Conservation (phyloP, 306 rosid genomes). For the Corylus avellana region DNA sequence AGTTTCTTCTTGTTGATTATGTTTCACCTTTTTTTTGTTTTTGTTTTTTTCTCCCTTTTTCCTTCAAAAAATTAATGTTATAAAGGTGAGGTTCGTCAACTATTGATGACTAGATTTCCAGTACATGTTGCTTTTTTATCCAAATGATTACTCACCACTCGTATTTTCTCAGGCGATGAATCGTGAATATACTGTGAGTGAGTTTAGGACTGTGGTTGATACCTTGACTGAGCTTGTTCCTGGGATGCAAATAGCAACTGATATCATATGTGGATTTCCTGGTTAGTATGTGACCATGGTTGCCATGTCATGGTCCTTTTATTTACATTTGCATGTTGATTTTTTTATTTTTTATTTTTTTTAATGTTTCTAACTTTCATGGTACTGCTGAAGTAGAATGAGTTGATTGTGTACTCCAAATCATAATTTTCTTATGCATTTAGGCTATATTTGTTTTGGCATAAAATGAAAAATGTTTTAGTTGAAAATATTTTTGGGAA, state of each 20-base stretch:
- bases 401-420: neutral
- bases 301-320: conserved; percentile 16
- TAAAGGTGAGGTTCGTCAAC: neutral
- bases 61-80: neutral
- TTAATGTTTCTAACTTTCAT: neutral
- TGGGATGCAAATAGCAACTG: conserved; percentile 97
- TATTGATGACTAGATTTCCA: conserved; percentile 17
- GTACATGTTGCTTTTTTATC: neutral
- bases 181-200: conserved; percentile 87
- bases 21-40: neutral
- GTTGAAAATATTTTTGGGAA: too few relatives aligned
- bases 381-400: conserved; percentile 6
- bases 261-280: conserved; percentile 99
- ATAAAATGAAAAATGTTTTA: too few relatives aligned
- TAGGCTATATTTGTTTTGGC: neutral
- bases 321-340: neutral
- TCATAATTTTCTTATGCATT: neutral
- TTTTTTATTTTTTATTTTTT: too few relatives aligned
- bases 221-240: conserved; percentile 93
- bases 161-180: conserved; percentile 84
- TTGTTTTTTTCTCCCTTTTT: neutral
- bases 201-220: conserved; percentile 95
- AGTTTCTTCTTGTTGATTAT: conserved; percentile 3
- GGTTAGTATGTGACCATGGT: conserved; percentile 54
- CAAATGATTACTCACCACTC: conserved; percentile 29